phyloP scores from a whole-genome alignment of 345 rosid genomes.

The Reutealis trisperma region DNA sequence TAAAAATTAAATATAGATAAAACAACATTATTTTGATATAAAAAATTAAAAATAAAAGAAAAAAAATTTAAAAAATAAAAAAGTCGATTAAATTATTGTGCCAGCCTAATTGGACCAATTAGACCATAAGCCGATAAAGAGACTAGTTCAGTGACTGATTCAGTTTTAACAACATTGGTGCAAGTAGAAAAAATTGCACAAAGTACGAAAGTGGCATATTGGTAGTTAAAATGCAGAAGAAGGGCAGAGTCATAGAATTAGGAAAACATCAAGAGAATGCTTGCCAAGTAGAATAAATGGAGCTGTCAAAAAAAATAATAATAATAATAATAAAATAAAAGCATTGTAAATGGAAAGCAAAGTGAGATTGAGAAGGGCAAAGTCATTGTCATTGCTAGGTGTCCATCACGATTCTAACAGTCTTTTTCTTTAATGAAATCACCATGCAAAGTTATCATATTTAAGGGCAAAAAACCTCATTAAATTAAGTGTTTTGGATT shows the following conservation, averaged over 20 bases:
- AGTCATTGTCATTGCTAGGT: background rate
- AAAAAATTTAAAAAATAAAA: no score
- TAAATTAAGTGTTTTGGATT: background rate
- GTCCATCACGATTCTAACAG: conserved; percentile 1
- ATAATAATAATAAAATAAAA: no score
- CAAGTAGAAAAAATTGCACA: background rate
- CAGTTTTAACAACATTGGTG: no score
- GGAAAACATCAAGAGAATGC: background rate
- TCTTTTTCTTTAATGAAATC: conserved; percentile 9
- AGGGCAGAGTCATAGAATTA: background rate
- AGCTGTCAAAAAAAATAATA: no score
- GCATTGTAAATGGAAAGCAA: conserved; percentile 7
- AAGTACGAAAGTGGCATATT: background rate
- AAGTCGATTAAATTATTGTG: no score
- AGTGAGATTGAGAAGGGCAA: background rate
- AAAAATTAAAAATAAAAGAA: no score
- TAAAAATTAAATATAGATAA: no score
- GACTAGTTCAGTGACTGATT: no score
- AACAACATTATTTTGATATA: no score
- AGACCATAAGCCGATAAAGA: no score
- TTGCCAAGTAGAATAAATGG: no score
- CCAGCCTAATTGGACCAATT: no score
- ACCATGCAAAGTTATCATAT: conserved; percentile 10
- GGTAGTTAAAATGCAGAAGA: background rate
- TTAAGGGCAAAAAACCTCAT: background rate